phyloP scores from a whole-genome alignment of 495 filamentous ascomycete species.

The Pseudevernia furfuracea region DNA sequence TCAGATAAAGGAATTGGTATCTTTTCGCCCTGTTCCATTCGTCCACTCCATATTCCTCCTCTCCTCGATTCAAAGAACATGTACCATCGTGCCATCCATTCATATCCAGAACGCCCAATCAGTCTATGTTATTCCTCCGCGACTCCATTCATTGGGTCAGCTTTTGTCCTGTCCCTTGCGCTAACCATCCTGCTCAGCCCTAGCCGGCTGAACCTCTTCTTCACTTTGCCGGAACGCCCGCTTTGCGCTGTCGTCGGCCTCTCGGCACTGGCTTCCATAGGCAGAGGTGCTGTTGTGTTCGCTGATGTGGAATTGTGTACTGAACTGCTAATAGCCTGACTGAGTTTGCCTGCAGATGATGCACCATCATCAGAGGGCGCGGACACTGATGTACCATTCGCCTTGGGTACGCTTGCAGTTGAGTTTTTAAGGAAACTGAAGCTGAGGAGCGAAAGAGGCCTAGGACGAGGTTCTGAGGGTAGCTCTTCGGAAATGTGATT shows the following conservation, averaged over 20 bases:
- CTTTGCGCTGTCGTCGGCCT: conserved; percentile 33
- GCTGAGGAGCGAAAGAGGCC: conserved; percentile 23
- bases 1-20: conserved; percentile 1
- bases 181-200: conserved; percentile 59
- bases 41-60: background rate
- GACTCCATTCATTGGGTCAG: conserved; percentile 38
- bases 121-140: conserved; percentile 33
- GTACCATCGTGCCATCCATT: background rate
- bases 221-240: conserved; percentile 48
- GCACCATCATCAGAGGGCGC: conserved; percentile 19
- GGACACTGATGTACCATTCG: conserved; percentile 21
- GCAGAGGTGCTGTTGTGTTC: conserved; percentile 21
- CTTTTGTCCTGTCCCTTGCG: conserved; percentile 16
- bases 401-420: background rate
- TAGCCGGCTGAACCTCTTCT: conserved; percentile 62
- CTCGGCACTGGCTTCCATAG: conserved; percentile 18
- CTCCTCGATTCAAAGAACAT: background rate
- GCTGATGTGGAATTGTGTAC: conserved; percentile 21
- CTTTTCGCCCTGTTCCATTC: background rate
- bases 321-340: conserved; percentile 12
- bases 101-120: conserved; percentile 3
- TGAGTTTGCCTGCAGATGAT: conserved; percentile 14
- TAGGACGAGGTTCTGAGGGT: conserved; percentile 5
- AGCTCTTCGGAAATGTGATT: conserved; percentile 8
- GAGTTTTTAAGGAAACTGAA: conserved; percentile 23